phyloP scores from a whole-genome alignment of 495 filamentous ascomycete species.

The Neurospora africana region DNA sequence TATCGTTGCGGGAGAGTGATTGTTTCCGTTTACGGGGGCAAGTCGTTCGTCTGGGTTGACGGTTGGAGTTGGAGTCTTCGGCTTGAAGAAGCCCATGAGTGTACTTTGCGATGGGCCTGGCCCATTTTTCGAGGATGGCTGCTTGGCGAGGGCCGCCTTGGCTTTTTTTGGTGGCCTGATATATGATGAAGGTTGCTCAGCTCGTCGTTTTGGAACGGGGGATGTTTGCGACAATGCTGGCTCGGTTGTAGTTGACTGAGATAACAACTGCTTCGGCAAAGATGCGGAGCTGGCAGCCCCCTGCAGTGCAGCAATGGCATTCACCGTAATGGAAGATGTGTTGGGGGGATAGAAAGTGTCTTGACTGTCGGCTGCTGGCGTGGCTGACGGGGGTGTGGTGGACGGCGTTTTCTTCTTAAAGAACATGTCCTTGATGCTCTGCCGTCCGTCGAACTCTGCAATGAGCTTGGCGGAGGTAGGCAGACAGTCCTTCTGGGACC shows the following conservation, averaged over 20 bases:
- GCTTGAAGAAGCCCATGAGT: slow-evolving; percentile 75
- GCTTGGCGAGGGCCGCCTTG: slow-evolving; percentile 21
- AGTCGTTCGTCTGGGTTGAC: slow-evolving; percentile 1
- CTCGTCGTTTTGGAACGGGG: slow-evolving; percentile 23
- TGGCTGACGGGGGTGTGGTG: slow-evolving; percentile 2
- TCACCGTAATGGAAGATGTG: neutral
- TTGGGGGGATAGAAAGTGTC: neutral
- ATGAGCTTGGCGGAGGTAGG: slow-evolving; percentile 74
- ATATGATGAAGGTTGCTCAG: slow-evolving; percentile 10
- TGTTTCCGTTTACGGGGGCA: neutral
- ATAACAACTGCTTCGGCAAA: neutral
- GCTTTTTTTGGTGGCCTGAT: slow-evolving; percentile 32
- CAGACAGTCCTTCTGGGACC: slow-evolving; percentile 52
- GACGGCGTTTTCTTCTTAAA: slow-evolving; percentile 36
- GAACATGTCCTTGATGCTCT: slow-evolving; percentile 92
- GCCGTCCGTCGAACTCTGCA: slow-evolving; percentile 75
- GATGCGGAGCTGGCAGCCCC: neutral
- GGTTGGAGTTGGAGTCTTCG: slow-evolving; percentile 32
- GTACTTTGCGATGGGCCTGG: slow-evolving; percentile 55
- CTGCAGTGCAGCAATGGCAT: neutral
- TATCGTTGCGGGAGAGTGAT: neutral
- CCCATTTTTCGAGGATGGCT: slow-evolving; percentile 23
- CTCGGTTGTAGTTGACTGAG: neutral
- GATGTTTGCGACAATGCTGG: slow-evolving; percentile 15
- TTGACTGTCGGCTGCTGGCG: neutral